Conservation (phyloP, 2,329 filamentous ascomycete genomes). For the Rutstroemia sp. region DNA sequence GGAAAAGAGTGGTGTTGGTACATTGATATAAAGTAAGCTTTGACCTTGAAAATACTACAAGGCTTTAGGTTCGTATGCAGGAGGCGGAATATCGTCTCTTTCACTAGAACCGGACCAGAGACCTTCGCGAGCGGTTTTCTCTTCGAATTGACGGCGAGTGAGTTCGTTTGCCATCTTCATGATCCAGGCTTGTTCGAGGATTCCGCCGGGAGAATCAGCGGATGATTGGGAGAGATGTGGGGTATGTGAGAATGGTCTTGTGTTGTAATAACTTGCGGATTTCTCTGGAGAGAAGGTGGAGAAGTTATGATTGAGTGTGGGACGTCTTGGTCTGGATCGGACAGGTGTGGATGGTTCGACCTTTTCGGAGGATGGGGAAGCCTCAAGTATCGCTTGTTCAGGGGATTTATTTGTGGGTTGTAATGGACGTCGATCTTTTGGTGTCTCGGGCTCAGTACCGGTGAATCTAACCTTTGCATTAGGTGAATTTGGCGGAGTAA, state of each 20-base stretch:
- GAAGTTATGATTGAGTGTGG: conserved; percentile 9
- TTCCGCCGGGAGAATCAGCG: conserved; percentile 21
- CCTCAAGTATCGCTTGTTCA: conserved; percentile 15
- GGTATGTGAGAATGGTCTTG: conserved; percentile 11
- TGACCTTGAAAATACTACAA: conserved; percentile 4
- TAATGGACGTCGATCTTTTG: conserved; percentile 18
- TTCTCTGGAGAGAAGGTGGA: conserved; percentile 21
- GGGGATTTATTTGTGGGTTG: conserved; percentile 1
- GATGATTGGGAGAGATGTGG: conserved; percentile 13
- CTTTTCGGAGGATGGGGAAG: conserved; percentile 12
- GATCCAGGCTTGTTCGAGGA: conserved; percentile 64
- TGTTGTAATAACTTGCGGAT: background rate
- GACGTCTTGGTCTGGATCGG: conserved; percentile 11
- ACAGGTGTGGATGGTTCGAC: conserved; percentile 14
- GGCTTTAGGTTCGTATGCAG: conserved; percentile 46
- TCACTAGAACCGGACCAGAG: conserved; percentile 34
- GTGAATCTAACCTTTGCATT: conserved; percentile 30
- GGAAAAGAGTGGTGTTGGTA: background rate
- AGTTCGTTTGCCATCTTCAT: conserved; percentile 93
- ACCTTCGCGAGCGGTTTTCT: conserved; percentile 51
- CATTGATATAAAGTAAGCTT: background rate
- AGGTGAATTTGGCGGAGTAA: conserved; percentile 45
- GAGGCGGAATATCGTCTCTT: conserved; percentile 50
- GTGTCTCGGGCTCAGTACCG: conserved; percentile 32
- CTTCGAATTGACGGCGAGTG: conserved; percentile 77